Percentiles rank a stretch among this genome's conserved stretches.
These are phyloP conservation scores for Chaetomiaceae sp. DNA, from an alignment of 2,329 filamentous ascomycete species.

Conservation along the genomic window DNA sequence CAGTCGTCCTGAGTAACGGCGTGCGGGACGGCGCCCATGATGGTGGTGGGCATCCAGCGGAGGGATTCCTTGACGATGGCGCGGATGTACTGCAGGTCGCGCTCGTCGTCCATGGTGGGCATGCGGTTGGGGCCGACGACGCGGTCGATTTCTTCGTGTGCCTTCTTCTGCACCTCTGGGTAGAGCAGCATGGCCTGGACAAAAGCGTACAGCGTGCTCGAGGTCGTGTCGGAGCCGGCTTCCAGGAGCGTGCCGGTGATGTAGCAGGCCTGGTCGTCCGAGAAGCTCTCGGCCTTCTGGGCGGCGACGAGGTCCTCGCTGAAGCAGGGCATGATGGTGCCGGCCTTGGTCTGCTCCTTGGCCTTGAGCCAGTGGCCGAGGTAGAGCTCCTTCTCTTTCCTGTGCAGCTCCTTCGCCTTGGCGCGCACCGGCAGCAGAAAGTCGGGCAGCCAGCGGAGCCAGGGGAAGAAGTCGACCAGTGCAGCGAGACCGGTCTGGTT, in stretches of 20 bases:
- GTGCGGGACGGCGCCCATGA: slow-evolving; percentile 39
- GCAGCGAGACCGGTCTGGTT: slow-evolving; percentile 39
- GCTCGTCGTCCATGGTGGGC: slow-evolving; percentile 36
- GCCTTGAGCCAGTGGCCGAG: slow-evolving; percentile 38
- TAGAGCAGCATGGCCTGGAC: slow-evolving; percentile 45
- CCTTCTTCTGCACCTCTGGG: slow-evolving; percentile 38
- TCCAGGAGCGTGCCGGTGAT: slow-evolving; percentile 36
- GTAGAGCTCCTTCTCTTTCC: slow-evolving; percentile 40
- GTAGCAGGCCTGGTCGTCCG: slow-evolving; percentile 33
- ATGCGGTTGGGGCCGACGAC: slow-evolving; percentile 38
- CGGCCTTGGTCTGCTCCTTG: slow-evolving; percentile 32
- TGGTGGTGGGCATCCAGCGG: slow-evolving; percentile 42
- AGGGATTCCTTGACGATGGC: slow-evolving; percentile 42
- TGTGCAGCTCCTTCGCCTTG: slow-evolving; percentile 40
- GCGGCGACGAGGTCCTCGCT: slow-evolving; percentile 21
- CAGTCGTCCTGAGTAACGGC: slow-evolving; percentile 39
- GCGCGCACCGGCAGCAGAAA: slow-evolving; percentile 35
- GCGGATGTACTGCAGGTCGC: slow-evolving; percentile 39
- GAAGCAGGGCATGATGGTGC: slow-evolving; percentile 27
- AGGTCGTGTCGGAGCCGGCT: slow-evolving; percentile 42
- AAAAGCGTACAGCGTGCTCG: slow-evolving; percentile 38
- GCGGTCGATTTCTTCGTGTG: slow-evolving; percentile 38
- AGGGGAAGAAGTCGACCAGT: slow-evolving; percentile 44
- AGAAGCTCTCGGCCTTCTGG: slow-evolving; percentile 27
- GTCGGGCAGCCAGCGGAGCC: slow-evolving; percentile 42